Conservation (phyloP, 208 protist genomes). For the Trypanosoma cruzi region DNA sequence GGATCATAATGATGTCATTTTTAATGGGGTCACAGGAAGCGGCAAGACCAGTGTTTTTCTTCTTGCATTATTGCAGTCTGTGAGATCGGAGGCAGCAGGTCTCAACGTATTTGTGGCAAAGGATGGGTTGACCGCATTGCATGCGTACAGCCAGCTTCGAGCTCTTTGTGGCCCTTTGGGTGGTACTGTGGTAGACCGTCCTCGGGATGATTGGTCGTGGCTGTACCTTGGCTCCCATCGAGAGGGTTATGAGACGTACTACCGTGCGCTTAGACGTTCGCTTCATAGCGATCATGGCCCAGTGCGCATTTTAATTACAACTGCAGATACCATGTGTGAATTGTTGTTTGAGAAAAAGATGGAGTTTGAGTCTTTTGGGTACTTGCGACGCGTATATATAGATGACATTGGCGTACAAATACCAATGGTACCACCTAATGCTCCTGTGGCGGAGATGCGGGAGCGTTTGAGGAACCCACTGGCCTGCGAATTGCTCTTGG, state of each 20-base stretch:
- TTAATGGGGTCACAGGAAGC: slow-evolving; percentile 81
- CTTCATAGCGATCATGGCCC: slow-evolving; percentile 47
- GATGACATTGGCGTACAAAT: slow-evolving; percentile 81
- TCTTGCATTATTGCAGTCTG: slow-evolving; percentile 66
- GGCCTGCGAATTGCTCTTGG: slow-evolving; percentile 75
- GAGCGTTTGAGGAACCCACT: slow-evolving; percentile 78
- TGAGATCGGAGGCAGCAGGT: slow-evolving; percentile 61
- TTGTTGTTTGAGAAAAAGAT: slow-evolving; percentile 88
- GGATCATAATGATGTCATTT: slow-evolving; percentile 86
- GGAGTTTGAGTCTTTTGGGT: slow-evolving; percentile 85
- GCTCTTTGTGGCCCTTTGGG: slow-evolving; percentile 56
- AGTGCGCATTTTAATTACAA: slow-evolving; percentile 75
- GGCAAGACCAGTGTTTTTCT: slow-evolving; percentile 82
- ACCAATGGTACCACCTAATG: slow-evolving; percentile 52
- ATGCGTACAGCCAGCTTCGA: slow-evolving; percentile 46
- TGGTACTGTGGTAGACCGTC: slow-evolving; percentile 56
- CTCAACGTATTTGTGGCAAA: slow-evolving; percentile 79
- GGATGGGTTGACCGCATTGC: slow-evolving; percentile 69
- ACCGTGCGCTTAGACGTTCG: slow-evolving; percentile 37
- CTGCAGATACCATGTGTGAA: slow-evolving; percentile 78
- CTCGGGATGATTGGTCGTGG: slow-evolving; percentile 69
- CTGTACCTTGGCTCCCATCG: slow-evolving; percentile 55
- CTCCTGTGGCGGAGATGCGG: slow-evolving; percentile 41
- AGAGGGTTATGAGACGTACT: slow-evolving; percentile 64
- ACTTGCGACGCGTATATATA: slow-evolving; percentile 82